phyloP scores from a whole-genome alignment of 768 basidiomycete genomes.

The Boletus huronensis region DNA sequence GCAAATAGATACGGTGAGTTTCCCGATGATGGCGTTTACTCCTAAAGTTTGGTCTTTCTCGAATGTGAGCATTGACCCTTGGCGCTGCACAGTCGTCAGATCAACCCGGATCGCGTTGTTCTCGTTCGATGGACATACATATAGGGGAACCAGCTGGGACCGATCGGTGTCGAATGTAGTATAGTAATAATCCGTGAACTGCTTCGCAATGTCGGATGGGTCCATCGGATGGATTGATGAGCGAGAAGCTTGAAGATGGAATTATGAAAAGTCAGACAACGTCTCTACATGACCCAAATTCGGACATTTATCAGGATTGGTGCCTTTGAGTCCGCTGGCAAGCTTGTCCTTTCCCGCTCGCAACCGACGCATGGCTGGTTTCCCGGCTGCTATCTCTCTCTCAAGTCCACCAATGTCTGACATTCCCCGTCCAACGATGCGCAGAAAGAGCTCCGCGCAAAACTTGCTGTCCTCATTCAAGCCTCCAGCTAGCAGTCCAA shows the following conservation, averaged over 20 bases:
- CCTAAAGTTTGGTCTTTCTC: slow-evolving; percentile 66
- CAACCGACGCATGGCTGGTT: slow-evolving; percentile 17
- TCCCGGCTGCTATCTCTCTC: slow-evolving; percentile 15
- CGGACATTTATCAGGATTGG: slow-evolving; percentile 7
- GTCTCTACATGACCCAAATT: slow-evolving; percentile 13
- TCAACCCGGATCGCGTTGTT: slow-evolving; percentile 27
- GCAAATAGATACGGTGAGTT: slow-evolving; percentile 56
- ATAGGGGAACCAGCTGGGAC: slow-evolving; percentile 54
- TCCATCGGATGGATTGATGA: slow-evolving; percentile 56
- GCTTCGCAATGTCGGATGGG: slow-evolving; percentile 67
- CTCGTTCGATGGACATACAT: slow-evolving; percentile 52
- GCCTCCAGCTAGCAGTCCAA: slow-evolving; percentile 23
- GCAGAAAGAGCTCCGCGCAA: slow-evolving; percentile 83
- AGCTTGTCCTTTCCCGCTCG: slow-evolving; percentile 4
- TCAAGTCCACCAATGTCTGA: slow-evolving; percentile 31
- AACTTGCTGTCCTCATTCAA: slow-evolving; percentile 79
- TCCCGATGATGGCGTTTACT: slow-evolving; percentile 53
- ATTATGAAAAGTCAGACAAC: background rate
- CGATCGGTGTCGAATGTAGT: slow-evolving; percentile 67
- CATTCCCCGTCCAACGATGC: slow-evolving; percentile 55
- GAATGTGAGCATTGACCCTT: slow-evolving; percentile 80
- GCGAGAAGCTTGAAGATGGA: slow-evolving; percentile 5
- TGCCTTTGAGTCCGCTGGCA: background rate
- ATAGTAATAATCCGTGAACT: slow-evolving; percentile 87
- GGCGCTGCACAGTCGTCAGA: slow-evolving; percentile 50